Conservation (phyloP, 306 rosid genomes). For the Pyrus communis region DNA sequence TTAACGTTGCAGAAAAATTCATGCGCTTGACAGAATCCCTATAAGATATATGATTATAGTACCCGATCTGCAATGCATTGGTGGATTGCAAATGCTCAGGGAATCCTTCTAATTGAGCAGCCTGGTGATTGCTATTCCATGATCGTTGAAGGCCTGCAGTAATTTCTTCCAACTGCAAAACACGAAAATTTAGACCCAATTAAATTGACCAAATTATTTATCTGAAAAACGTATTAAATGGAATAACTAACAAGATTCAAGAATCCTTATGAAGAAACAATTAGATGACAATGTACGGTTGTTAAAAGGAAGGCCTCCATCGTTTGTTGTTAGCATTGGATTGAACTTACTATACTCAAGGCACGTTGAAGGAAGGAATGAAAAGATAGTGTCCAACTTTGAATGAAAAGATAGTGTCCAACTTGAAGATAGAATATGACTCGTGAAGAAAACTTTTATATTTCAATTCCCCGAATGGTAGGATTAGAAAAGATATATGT, state of each 20-base stretch:
- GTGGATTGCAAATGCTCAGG: constrained; percentile 32
- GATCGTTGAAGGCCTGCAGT: constrained; percentile 25
- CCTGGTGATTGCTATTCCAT: constrained; percentile 28
- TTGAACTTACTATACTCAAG: neutral
- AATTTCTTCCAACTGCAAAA: constrained; percentile 45
- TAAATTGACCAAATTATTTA: no score
- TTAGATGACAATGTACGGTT: neutral
- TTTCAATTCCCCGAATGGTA: no score
- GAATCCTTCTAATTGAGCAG: constrained; percentile 28
- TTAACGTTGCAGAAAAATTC: neutral
- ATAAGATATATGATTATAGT: constrained; percentile 13
- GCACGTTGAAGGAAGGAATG: neutral
- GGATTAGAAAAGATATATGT: neutral
- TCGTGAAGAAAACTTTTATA: neutral
- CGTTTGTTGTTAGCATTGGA: neutral
- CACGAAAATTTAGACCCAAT: neutral
- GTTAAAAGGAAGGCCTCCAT: neutral
- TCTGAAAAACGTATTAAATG: neutral
- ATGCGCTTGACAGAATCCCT: neutral
- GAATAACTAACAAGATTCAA: neutral
- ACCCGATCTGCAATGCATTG: constrained; percentile 49
- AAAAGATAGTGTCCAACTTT: no score
- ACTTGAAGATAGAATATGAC: neutral
- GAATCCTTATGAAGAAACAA: neutral
- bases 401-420: neutral